Base-by-base conservation (phyloP, 345 rosid genomes). In the Aquilaria yunnanensis region DNA sequence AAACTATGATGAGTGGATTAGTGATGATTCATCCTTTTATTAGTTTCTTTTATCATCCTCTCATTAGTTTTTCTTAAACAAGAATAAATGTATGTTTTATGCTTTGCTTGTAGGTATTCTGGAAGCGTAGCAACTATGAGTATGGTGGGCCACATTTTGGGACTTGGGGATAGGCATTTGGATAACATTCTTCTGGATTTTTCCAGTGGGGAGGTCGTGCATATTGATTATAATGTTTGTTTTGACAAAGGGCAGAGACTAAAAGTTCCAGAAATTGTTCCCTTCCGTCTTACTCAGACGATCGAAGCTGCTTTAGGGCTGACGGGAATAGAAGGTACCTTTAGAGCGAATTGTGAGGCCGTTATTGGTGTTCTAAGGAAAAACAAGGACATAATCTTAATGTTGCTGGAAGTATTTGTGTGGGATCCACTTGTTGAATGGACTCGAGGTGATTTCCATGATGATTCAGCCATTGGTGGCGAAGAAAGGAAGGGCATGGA, bases 401-500 rank as follows among this genome's bases (percentile, higher is more conserved):
- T 91, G 97, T 72, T 91, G 63, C 80, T 91, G 62, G 96, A 91
- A 76, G 97, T 88, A 49, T 91, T 91, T 76, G 84, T 88, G 62
- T 91, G 96, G 96, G 96, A 91, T 77, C 98, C 98, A 64, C 90
- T 92, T 61, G 82, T 92, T 65, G 98, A 92, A 81, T 92, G 98
- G 98, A 92, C 96, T 53, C 80, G 96, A 61, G 98, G 86, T 61
- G 92, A 92, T 75, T 88, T 89, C 71, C 98, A 88, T 59, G 98
- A 91, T 81, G 97, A 85, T 70, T 96, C 96, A 70, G 94, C 96
- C 56, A 88, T 92, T 79, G 96, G 87, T 57, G 94, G 94, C 66
- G 96, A 92, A 79, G 98, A 92, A 82, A 86, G 98, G 78, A 92
- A 88, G 77, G 96, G 95, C 70, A 92, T 92, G 98, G 98, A 92